Evolutionary conservation across 192 early-diverging fungal species (phyloP).

Genomic region (Rhizophagus sp.): DNA sequence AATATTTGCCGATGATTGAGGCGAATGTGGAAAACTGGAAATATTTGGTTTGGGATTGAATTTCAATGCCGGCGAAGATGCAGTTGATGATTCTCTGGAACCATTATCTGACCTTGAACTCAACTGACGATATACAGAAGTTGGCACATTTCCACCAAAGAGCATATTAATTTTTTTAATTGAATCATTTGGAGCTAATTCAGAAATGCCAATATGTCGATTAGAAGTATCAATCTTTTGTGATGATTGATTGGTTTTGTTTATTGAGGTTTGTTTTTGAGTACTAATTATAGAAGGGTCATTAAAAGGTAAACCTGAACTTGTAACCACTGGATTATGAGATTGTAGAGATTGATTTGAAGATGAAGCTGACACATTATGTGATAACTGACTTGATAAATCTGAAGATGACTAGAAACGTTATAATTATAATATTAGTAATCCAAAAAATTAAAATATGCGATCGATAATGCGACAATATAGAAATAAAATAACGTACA

Average conservation of each 20-base stretch:
- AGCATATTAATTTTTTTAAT: slow-evolving; percentile 29
- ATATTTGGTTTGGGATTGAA: slow-evolving; percentile 27
- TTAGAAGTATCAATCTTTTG: slow-evolving; percentile 11
- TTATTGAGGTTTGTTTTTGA: slow-evolving; percentile 12
- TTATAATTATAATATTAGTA: not conserved
- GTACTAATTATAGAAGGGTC: slow-evolving; percentile 28
- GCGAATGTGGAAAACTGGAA: slow-evolving; percentile 21
- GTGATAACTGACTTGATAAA: not conserved
- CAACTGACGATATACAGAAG: slow-evolving; percentile 60
- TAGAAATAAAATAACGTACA: slow-evolving; percentile 20
- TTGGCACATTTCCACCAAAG: slow-evolving; percentile 57
- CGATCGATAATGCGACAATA: not conserved
- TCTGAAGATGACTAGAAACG: slow-evolving; percentile 1
- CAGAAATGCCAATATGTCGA: slow-evolving; percentile 14
- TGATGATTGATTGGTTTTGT: slow-evolving; percentile 6
- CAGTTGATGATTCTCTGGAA: slow-evolving; percentile 28
- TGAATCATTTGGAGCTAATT: slow-evolving; percentile 14
- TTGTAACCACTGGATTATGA: not conserved
- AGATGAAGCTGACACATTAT: not conserved
- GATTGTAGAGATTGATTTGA: not conserved
- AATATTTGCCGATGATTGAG: slow-evolving; percentile 18
- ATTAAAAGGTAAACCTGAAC: slow-evolving; percentile 27
- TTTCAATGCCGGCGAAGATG: slow-evolving; percentile 30
- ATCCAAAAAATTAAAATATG: not conserved
- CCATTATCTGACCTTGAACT: slow-evolving; percentile 50